Evolutionary conservation across 345 rosid genomes (phyloP).

Genomic region (Eutrema yunnanense): DNA sequence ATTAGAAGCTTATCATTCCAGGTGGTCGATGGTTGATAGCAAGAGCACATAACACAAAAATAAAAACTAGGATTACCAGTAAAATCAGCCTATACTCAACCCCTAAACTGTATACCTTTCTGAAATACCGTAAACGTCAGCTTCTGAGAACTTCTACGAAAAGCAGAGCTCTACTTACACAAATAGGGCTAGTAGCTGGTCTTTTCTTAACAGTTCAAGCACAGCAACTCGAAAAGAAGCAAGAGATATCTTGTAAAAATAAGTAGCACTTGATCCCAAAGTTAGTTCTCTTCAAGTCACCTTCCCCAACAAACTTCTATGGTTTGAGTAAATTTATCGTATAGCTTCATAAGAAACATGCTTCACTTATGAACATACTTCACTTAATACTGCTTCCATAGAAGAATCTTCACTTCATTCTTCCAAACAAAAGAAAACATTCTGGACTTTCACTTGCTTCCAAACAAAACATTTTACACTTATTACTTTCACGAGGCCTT

Average conservation of each 20-base stretch:
- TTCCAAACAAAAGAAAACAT: background rate
- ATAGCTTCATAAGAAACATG: constrained; percentile 42
- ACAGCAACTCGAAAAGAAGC: constrained; percentile 74
- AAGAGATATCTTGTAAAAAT: constrained; percentile 70
- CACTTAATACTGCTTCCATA: constrained; percentile 23
- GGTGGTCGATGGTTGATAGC: background rate
- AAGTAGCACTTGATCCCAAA: constrained; percentile 64
- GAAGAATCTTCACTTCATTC: constrained; percentile 5
- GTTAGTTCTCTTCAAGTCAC: constrained; percentile 41
- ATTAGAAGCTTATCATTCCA: constrained; percentile 18
- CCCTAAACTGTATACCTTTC: constrained; percentile 33
- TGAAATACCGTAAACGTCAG: constrained; percentile 34
- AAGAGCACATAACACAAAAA: constrained; percentile 3
- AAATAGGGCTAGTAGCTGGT: constrained; percentile 54
- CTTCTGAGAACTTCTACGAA: constrained; percentile 38
- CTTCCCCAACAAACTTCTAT: constrained; percentile 74
- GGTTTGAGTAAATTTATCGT: constrained; percentile 52
- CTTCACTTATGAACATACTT: constrained; percentile 43
- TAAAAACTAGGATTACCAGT: constrained; percentile 5
- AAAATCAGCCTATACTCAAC: constrained; percentile 24
- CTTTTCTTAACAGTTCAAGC: constrained; percentile 62
- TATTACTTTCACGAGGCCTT: constrained; percentile 47
- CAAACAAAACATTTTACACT: constrained; percentile 44
- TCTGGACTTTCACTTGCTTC: background rate
- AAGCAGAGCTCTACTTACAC: constrained; percentile 37